Base-by-base conservation (phyloP, 2,329 filamentous ascomycete species). In the Paracoccidioides brasiliensis region DNA sequence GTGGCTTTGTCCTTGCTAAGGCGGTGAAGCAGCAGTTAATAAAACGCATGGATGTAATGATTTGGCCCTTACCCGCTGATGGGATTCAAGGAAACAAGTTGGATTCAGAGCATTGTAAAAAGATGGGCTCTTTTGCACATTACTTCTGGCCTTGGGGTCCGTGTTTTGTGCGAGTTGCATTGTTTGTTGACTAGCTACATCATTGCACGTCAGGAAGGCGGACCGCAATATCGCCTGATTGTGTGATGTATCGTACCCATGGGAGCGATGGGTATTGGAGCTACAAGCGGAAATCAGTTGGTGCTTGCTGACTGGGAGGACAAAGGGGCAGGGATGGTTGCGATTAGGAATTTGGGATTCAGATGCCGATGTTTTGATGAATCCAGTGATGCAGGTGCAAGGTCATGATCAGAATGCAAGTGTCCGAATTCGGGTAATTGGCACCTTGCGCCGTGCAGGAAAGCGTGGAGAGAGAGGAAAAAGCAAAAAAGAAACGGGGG, bases 231-330 rank as follows among this genome's bases (percentile, higher is more conserved):
- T 97, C 91, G 62, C 91, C 91, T 12, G 90, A 95, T 72, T 97
- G 93, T 61, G 91, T 98, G 67, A 98, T 98, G 74, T 98, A 98
- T 66, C 93, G 83, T 32, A 98, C 93, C 93, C 93, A 98, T 0
- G 93, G 93, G 54, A 97, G 76, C 28, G 90, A 96, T 3, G 90
- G 90, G 70, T 98, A 98, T 93, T 98, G 93, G 61, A 97, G 75
- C 90, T 96, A 63, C 52, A 38, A 43, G 52, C 44, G 41, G 48
- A 32, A 10, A 49, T 53, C 8, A 49, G 45, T 54, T 42, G 35
- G 14, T 52, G 35, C 22, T 12, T 7, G 49, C 35, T 37, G 14
- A 52, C 12, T 28, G 8, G 22, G 49, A n/a, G 38, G 15, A 33
- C 15, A 30, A 33, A 41, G 7, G 2, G n/a, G 48, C 35, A 28